These are phyloP conservation scores for Trichoderma simmonsii DNA, from an alignment of 2,329 filamentous ascomycete genomes.

Conservation along the genomic window DNA sequence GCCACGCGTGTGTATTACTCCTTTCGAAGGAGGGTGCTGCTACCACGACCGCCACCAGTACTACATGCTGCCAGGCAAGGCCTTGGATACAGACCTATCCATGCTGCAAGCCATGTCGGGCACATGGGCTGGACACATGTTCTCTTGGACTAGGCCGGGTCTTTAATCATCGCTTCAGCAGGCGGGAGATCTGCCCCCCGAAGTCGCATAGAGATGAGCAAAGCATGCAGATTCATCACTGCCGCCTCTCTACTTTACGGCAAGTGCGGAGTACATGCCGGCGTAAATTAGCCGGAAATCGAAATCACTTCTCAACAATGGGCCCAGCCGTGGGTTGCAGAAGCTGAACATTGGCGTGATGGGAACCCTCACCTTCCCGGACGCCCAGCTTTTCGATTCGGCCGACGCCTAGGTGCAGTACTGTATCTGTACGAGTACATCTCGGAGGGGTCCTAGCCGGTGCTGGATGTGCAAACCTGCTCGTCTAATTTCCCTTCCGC, in stretches of 20 bases:
- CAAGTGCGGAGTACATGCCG: slow-evolving; percentile 4
- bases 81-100: neutral
- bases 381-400: neutral
- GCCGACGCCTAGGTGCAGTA: neutral
- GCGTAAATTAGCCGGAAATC: slow-evolving; percentile 15
- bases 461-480: neutral
- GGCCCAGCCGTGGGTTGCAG: neutral
- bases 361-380: neutral
- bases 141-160: slow-evolving; percentile 6
- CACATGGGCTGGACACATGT: slow-evolving; percentile 13
- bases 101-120: neutral
- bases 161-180: slow-evolving; percentile 17
- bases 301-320: neutral
- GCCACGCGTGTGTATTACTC: neutral
- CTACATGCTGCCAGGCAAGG: neutral
- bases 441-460: neutral
- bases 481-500: slow-evolving; percentile 13
- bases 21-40: neutral
- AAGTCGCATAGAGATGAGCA: slow-evolving; percentile 8
- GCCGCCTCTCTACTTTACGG: neutral
- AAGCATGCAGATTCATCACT: slow-evolving; percentile 7
- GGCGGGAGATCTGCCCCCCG: slow-evolving; percentile 14
- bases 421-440: neutral
- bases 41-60: neutral
- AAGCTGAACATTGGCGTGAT: slow-evolving; percentile 9